Conservation (phyloP, 164 flowering plant species). For the Liriodendron chinense region DNA sequence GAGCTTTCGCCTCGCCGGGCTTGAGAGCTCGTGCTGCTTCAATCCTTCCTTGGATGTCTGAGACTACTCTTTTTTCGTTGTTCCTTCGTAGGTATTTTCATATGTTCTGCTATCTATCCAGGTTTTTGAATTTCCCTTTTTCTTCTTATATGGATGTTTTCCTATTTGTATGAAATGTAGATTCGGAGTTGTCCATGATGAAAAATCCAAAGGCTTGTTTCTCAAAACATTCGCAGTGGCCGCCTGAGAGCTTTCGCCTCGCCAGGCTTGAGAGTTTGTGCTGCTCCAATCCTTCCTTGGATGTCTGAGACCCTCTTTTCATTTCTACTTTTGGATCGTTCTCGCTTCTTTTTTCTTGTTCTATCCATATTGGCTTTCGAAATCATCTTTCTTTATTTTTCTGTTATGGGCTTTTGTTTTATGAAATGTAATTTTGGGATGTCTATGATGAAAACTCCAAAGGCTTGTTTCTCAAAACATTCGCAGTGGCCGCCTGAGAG, state of each 20-base stretch:
- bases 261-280: conserved; percentile 14
- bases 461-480: conserved; percentile 68
- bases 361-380: too few species aligned
- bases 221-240: conserved; percentile 74
- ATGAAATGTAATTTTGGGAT: background rate
- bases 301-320: conserved; percentile 1
- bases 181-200: background rate
- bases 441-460: conserved; percentile 37
- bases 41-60: conserved; percentile 17
- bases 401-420: background rate
- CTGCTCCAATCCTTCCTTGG: conserved; percentile 11
- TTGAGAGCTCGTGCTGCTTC: conserved; percentile 12
- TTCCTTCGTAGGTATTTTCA: background rate
- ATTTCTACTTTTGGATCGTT: background rate
- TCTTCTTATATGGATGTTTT: background rate
- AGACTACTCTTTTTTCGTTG: background rate
- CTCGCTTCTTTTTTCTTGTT: background rate
- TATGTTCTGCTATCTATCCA: background rate
- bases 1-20: conserved; percentile 50
- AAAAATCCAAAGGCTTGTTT: conserved; percentile 39
- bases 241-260: conserved; percentile 65
- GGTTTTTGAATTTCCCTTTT: background rate
- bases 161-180: too few species aligned
- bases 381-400: background rate
- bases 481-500: conserved; percentile 72